These are phyloP conservation scores for Saccharomyces pastorianus DNA, from an alignment of 1,139 yeast species.

Conservation along the genomic window DNA sequence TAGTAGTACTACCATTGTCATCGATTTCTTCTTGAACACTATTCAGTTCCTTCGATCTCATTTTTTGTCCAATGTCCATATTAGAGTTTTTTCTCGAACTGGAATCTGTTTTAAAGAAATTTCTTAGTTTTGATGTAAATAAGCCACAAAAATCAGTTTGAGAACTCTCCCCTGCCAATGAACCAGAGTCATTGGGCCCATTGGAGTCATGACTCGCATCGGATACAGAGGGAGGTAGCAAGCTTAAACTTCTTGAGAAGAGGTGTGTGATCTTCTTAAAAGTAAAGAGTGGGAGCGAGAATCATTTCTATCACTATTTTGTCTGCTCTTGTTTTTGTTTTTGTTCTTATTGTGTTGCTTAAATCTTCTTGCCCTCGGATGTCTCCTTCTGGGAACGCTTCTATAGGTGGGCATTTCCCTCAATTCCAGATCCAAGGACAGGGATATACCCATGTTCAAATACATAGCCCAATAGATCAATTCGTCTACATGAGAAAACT, in stretches of 20 bases:
- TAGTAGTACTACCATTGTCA: neutral
- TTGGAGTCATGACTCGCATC: neutral
- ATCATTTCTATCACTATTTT: neutral
- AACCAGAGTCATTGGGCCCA: neutral
- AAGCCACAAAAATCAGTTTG: slow-evolving; percentile 5
- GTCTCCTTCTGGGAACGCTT: slow-evolving; percentile 65
- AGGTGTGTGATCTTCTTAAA: neutral
- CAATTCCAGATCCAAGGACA: slow-evolving; percentile 50
- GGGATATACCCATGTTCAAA: slow-evolving; percentile 51
- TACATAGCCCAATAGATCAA: slow-evolving; percentile 53
- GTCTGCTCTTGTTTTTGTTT: slow-evolving; percentile 8
- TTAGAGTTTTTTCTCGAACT: slow-evolving; percentile 3
- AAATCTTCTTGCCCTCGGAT: slow-evolving; percentile 31
- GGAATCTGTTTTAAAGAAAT: slow-evolving; percentile 12
- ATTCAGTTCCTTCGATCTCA: neutral
- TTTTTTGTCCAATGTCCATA: neutral
- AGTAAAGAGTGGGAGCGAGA: neutral
- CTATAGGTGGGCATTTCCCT: slow-evolving; percentile 60
- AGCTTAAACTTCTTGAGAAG: slow-evolving; percentile 1
- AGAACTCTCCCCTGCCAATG: neutral
- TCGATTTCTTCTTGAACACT: neutral
- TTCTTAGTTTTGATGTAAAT: slow-evolving; percentile 14
- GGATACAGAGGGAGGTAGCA: neutral
- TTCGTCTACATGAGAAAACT: slow-evolving; percentile 46
- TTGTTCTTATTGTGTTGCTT: slow-evolving; percentile 7